Base-by-base conservation (phyloP, 768 basidiomycete species). In the Sporobolomyces roseus region DNA sequence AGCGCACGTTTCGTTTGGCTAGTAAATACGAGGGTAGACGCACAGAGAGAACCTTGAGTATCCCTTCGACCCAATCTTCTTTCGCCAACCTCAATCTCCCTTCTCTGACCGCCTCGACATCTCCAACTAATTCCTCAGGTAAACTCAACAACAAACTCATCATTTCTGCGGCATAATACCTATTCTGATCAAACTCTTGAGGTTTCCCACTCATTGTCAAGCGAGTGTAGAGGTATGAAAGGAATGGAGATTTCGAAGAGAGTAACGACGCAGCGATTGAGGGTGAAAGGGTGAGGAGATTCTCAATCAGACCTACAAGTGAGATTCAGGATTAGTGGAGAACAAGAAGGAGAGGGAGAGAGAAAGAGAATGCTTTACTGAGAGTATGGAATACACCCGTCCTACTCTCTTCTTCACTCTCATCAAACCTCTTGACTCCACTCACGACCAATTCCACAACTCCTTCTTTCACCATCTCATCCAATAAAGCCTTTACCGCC, bases 301-400 rank as follows among this genome's bases (percentile, higher is more conserved):
- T 98, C 78, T 99, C 96, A 76, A 97, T 92, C 55, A 93, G 87
- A 36, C 90, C 91, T 90, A 53, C 17, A 9, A 41, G 17, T 17
- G 17, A 41, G 17, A 17, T 41, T 41, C 38, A 41, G 45, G 6
- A 14, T 46, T 46, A 10, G 23, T 33, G 36, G 17, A 43, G 8
- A 10, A n/a, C 10, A 25, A 12, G 3, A 17, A 2, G 4, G 32
- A 17, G 7, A 19, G 14, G 45, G 23, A 25, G 29, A 14, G 33
- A n/a, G 30, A 27, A 43, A 25, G 46, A 38, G 43, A 19, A 4
- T 30, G 27, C 45, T 25, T 4, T 14, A 88, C 89, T 89, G n/a
- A 98, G 80, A 36, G 94, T 86, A 76, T 96, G 91, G 80, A 91
- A 98, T 50, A 96, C 84, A 10, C 96, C 96, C 77, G 91, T 89